Conservation (phyloP, 108 stramenopile genomes). For the Cylindrotheca closterium region DNA sequence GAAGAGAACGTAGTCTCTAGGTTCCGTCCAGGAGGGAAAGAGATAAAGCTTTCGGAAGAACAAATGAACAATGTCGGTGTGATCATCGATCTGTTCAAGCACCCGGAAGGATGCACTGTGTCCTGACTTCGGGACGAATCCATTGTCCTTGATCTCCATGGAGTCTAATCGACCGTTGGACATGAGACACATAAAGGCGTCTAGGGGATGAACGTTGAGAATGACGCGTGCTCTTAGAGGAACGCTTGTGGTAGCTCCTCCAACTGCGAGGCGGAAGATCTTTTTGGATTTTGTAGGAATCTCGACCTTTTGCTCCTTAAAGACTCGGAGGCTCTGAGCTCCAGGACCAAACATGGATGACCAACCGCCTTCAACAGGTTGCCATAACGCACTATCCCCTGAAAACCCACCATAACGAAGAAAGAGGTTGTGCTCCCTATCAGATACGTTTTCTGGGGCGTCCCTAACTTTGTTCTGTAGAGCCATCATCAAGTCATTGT, state of each 20-base stretch:
- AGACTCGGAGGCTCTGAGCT: constrained; percentile 70
- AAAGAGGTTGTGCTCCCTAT: constrained; percentile 14
- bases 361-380: constrained; percentile 74
- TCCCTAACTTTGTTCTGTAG: background rate
- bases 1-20: constrained; percentile 85
- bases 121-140: constrained; percentile 54
- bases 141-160: background rate
- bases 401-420: constrained; percentile 15
- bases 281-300: constrained; percentile 9
- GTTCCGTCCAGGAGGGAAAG: constrained; percentile 87
- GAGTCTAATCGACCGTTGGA: constrained; percentile 51
- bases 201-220: constrained; percentile 62
- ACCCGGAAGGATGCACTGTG: constrained; percentile 75
- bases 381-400: constrained; percentile 49
- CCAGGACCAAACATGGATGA: constrained; percentile 47
- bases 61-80: constrained; percentile 87
- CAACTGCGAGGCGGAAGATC: background rate
- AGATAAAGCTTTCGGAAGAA: constrained; percentile 81
- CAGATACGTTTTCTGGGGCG: background rate
- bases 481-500: constrained; percentile 2
- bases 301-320: constrained; percentile 48
- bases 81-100: constrained; percentile 86
- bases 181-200: constrained; percentile 89
- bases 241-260: constrained; percentile 55
- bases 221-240: constrained; percentile 70